Base-by-base conservation (phyloP, 306 rosid genomes). In the Cicer cuneatum region DNA sequence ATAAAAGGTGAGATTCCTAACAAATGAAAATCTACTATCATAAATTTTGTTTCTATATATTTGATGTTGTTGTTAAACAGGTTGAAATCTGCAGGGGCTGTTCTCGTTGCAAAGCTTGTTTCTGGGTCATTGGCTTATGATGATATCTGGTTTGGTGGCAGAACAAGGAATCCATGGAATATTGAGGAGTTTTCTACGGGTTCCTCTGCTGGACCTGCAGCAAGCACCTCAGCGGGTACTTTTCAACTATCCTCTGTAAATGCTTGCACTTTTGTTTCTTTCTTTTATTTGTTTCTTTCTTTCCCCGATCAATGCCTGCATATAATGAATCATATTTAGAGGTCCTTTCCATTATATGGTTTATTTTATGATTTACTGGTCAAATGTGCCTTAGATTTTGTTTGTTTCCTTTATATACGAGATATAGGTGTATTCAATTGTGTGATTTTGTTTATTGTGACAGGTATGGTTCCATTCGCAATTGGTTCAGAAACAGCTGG, bases 61-160 rank as follows among this genome's bases (percentile, higher is more conserved):
- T 66, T 46, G 74, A 53, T 60, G 83, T 48, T 60, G 69, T 47
- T 35, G 40, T 35, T 54, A 24, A 7, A n/a, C 69, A 89, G 95
- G 78, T 79, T 89, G 81, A 87, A 84, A 73, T 86, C 86, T 53
- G 86, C 88, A 0, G 93, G 89, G 62, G 89, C 89, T 1, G 88
- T 93, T 86, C 96, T 93, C 14, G 88, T 89, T 77, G 91, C 96
- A 49, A 93, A 89, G 83, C 95, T 90, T 81, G 98, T 85, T 77
- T 15, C 93, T 52, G 93, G 95, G 73, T 85, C 89, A 9, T 82
- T 93, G 80, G 96, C 96, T 53, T 93, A 89, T 75, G 91, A 93
- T 79, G 97, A 90, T 77, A 84, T 93, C 63, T 89, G 93, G 98
- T 93, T 89, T 62, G 95, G 95, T 8, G 93, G 97, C 10, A 81